Evolutionary conservation across 331 rosid genomes (phyloP), one percentile per base, ranked within the genome.

Genomic region (Ulmus americana): DNA sequence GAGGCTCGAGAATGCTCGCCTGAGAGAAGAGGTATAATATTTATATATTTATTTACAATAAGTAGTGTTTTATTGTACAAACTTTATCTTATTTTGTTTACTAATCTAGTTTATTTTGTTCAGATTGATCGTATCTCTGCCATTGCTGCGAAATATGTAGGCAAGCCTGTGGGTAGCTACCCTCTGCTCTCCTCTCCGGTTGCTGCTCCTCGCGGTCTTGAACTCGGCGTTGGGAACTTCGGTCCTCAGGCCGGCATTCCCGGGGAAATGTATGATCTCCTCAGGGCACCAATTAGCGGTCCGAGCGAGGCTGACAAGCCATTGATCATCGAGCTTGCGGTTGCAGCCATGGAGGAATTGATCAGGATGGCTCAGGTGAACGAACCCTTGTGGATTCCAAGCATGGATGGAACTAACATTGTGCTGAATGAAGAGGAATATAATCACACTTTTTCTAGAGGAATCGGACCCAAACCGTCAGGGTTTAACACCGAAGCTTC

Each of bases 281-380:
- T 90, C 7, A 72, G 96, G 70, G 35, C 35, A 28, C 76, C 99
- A 3, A 84, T 94, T 6, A 81, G 77, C 16, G 85, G 82, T 0
- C 91, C 95, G 0, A 79, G 75, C 0, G 99, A 90, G 67, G 95
- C 88, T 0, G 99, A 94, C 45, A 94, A 94, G 48, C 97, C 97
- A 0, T 76, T 94, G 71, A 81, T 90, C 45, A 87, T 94, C 16
- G 99, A 94, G 83, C 95, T 94, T 1, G 99, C 97, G 0, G 97
- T 94, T 40, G 86, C 91, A 9, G 97, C 99, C 5, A 94, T 94
- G 96, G 99, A 94, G 66, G 99, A 94, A 39, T 85, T 94, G 0
- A 60, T 77, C 61, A 81, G 86, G 39, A 90, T 94, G 97, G 97
- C 97, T 6, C 97, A 94, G 55, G 71, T 85, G 82, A 87, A 84